These are phyloP conservation scores for Populus ilicifolia DNA, from an alignment of 345 rosid genomes.

Conservation along the genomic window DNA sequence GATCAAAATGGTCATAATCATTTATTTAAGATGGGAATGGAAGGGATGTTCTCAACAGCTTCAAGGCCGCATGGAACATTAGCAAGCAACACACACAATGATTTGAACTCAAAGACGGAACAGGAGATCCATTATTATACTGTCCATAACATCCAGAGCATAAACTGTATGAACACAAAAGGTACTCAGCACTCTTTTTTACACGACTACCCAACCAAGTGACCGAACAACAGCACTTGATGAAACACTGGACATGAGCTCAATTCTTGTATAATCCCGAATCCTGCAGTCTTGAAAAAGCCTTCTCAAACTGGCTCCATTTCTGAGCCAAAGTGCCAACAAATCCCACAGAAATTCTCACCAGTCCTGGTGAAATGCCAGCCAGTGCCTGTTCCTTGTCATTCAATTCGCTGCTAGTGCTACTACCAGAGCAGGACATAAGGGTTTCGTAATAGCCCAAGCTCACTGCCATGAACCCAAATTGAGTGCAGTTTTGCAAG, in stretches of 20 bases:
- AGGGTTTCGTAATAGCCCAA: slow-evolving; percentile 92
- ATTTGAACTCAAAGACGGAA: too few relatives aligned
- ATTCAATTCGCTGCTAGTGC: slow-evolving; percentile 83
- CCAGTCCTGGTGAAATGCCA: slow-evolving; percentile 85
- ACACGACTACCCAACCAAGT: too few relatives aligned
- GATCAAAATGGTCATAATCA: too few relatives aligned
- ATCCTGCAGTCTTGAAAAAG: slow-evolving; percentile 54
- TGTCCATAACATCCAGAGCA: too few relatives aligned
- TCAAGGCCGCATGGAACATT: too few relatives aligned
- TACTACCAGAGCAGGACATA: slow-evolving; percentile 91
- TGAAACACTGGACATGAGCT: neutral
- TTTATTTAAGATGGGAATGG: too few relatives aligned
- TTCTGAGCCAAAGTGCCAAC: slow-evolving; percentile 84
- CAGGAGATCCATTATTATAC: too few relatives aligned
- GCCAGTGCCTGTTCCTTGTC: slow-evolving; percentile 69
- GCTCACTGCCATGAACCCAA: slow-evolving; percentile 97
- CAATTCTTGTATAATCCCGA: slow-evolving; percentile 3
- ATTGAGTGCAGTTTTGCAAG: slow-evolving; percentile 69
- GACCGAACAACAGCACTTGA: too few relatives aligned
- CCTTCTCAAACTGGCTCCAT: slow-evolving; percentile 85
- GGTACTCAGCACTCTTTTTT: too few relatives aligned
- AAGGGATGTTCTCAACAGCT: too few relatives aligned
- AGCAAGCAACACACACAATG: too few relatives aligned
- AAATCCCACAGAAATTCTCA: slow-evolving; percentile 86
- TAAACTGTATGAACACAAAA: too few relatives aligned